These are phyloP conservation scores for Rauvolfia tetraphylla DNA, from an alignment of 257 asterid species.

Conservation along the genomic window DNA sequence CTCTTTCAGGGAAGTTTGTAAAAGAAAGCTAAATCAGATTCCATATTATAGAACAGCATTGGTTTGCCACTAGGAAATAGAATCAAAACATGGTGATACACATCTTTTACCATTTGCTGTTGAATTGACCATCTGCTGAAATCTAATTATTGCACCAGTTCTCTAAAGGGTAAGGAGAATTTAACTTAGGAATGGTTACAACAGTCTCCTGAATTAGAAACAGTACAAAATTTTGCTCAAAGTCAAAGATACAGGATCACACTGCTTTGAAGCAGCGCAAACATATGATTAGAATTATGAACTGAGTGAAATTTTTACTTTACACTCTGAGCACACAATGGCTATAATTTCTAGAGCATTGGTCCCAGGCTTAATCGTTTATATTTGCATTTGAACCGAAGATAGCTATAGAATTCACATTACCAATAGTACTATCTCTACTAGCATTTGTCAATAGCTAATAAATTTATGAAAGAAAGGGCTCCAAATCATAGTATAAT, in stretches of 20 bases:
- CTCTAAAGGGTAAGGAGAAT: neutral
- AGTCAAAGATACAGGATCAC: neutral
- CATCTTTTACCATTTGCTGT: neutral
- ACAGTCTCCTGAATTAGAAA: neutral
- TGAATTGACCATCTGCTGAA: neutral
- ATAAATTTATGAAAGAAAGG: neutral
- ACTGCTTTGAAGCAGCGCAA: too few species aligned
- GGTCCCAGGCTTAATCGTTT: neutral
- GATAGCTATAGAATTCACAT: neutral
- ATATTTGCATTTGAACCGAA: neutral
- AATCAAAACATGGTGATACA: neutral
- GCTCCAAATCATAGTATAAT: neutral
- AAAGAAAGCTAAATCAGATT: neutral
- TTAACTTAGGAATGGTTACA: neutral
- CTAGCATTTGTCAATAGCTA: neutral
- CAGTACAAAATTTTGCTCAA: neutral
- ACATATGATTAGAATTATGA: too few species aligned
- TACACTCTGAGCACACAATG: too few species aligned
- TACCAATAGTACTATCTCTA: neutral
- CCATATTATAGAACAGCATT: neutral
- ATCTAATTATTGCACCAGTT: neutral
- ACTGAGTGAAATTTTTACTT: too few species aligned
- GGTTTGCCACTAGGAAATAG: neutral
- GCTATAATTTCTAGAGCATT: too few species aligned
- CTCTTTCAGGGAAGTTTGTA: neutral